Conservation (phyloP, 495 filamentous ascomycete species). For the Penicillium soppii region DNA sequence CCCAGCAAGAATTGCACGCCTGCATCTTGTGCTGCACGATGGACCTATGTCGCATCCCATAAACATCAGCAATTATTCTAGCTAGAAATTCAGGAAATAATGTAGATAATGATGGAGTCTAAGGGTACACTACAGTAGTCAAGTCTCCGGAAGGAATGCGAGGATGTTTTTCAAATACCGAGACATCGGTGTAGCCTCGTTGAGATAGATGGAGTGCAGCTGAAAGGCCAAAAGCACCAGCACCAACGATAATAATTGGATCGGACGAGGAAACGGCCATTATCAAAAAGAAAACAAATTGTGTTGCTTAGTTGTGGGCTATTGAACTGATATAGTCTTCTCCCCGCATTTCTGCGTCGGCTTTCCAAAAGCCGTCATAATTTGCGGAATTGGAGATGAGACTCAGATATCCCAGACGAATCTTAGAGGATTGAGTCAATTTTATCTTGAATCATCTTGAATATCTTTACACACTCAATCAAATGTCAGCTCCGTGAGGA, state of each 20-base stretch:
- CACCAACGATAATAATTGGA: slow-evolving; percentile 37
- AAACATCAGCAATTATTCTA: slow-evolving; percentile 15
- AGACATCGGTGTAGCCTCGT: slow-evolving; percentile 45
- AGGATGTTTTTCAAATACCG: slow-evolving; percentile 29
- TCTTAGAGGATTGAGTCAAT: not conserved
- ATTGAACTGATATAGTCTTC: not conserved
- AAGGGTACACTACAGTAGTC: slow-evolving; percentile 17
- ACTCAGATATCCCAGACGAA: no score
- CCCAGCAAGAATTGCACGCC: slow-evolving; percentile 42
- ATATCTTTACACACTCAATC: no score
- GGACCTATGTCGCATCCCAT: slow-evolving; percentile 12
- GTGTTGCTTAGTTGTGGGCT: not conserved
- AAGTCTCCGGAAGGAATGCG: slow-evolving; percentile 32
- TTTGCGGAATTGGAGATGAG: slow-evolving; percentile 8
- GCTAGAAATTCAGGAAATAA: not conserved
- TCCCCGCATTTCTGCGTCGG: not conserved
- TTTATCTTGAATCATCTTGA: not conserved
- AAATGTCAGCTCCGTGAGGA: not conserved
- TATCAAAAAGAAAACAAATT: not conserved
- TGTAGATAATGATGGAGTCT: not conserved
- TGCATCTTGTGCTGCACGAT: slow-evolving; percentile 21
- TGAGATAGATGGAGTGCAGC: slow-evolving; percentile 49
- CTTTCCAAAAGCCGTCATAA: not conserved
- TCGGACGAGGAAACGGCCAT: slow-evolving; percentile 24
- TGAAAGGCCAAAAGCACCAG: slow-evolving; percentile 50